phyloP scores from a whole-genome alignment of 352 stramenopile species.

The Saprolegnia diclina region DNA sequence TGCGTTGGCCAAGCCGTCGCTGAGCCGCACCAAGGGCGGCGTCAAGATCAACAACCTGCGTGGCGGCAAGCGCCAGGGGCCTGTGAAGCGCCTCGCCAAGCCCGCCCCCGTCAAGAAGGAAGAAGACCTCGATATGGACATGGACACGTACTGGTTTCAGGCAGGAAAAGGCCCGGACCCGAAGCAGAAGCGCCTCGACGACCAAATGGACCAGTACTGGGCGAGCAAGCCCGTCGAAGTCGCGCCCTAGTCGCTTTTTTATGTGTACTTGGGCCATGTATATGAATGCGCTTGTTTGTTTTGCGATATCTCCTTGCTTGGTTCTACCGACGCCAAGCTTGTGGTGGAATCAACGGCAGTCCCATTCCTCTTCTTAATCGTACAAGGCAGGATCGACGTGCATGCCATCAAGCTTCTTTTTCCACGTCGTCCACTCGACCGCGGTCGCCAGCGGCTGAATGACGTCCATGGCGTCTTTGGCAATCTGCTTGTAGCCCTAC shows the following conservation, averaged over 20 bases:
- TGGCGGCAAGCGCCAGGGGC: not conserved
- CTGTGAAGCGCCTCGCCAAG: not conserved
- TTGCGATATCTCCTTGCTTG: not conserved
- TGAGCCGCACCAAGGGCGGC: conserved; percentile 12
- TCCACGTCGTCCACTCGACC: conserved; percentile 80
- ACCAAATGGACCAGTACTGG: conserved; percentile 88
- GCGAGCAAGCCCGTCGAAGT: conserved; percentile 61
- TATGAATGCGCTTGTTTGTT: not conserved
- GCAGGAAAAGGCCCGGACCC: conserved; percentile 84
- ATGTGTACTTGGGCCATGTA: not conserved
- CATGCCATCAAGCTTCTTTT: conserved; percentile 65
- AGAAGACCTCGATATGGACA: conserved; percentile 82
- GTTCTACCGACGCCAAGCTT: not conserved
- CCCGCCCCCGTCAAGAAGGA: conserved; percentile 29
- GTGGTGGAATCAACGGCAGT: too few relatives aligned
- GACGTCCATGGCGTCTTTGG: conserved; percentile 67
- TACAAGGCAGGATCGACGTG: conserved; percentile 76
- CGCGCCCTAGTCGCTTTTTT: conserved; percentile 13
- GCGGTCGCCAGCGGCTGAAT: conserved; percentile 76
- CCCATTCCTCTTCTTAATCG: conserved; percentile 44
- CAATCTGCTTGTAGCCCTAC: conserved; percentile 72
- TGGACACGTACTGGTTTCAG: conserved; percentile 86
- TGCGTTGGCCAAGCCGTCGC: not conserved
- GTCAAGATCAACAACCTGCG: conserved; percentile 19
- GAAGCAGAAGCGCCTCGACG: conserved; percentile 68